A percentile compares a stretch with the other conserved stretches of the same genome.
Conservation (phyloP, 2,329 filamentous ascomycete species). For the Penicillium sp. region DNA sequence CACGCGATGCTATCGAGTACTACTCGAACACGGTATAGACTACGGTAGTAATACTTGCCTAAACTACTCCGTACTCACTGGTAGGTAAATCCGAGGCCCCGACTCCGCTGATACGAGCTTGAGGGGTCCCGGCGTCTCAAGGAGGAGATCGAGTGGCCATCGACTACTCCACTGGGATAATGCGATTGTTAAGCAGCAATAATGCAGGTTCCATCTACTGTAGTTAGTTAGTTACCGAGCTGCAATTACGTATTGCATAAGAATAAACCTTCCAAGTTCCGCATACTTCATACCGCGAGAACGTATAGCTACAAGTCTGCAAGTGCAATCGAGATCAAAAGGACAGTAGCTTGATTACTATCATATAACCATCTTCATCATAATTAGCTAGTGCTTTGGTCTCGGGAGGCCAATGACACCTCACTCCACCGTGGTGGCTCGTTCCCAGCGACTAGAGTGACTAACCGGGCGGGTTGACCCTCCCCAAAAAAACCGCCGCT, state of each 20-base stretch:
- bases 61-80: not conserved
- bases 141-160: not conserved
- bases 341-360: not conserved
- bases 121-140: not conserved
- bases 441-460: not conserved
- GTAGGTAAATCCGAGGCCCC: not conserved
- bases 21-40: too few relatives aligned
- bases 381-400: not conserved
- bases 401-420: not conserved
- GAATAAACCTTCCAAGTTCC: not conserved
- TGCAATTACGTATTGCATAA: not conserved
- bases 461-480: not conserved
- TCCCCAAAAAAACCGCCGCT: conserved; percentile 1
- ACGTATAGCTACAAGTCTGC: not conserved
- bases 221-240: not conserved
- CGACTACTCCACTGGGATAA: not conserved
- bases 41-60: too few relatives aligned
- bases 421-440: conserved; percentile 1
- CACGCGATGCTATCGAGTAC: not conserved
- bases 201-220: not conserved
- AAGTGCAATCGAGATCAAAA: not conserved
- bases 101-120: not conserved
- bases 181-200: not conserved
- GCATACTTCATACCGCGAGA: not conserved
- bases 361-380: not conserved